Evolutionary conservation across 768 basidiomycete species (phyloP).

Genomic region (Lanmaoa pseudosensibilis): DNA sequence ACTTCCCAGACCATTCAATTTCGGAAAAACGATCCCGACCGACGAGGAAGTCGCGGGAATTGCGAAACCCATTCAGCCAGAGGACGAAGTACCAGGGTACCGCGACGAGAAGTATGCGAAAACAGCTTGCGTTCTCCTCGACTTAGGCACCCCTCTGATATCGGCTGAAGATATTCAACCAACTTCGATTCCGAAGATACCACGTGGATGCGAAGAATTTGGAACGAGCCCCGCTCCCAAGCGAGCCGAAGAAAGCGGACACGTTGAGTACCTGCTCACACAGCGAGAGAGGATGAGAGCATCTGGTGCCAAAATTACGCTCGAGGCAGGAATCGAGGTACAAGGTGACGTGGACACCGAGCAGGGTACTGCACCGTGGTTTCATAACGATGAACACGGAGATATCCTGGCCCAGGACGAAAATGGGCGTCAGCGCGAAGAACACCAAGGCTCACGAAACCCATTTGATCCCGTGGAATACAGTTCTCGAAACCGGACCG

Average conservation of each 20-base stretch:
- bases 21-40: constrained; percentile 34
- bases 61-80: constrained; percentile 11
- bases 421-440: not conserved
- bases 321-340: not conserved
- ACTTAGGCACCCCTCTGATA: not conserved
- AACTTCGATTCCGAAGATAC: not conserved
- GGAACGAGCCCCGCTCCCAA: constrained; percentile 28
- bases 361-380: not conserved
- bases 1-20: constrained; percentile 47
- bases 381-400: not conserved
- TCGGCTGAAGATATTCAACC: constrained; percentile 14
- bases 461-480: not conserved
- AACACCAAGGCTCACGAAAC: not conserved
- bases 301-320: not conserved
- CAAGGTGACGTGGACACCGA: not conserved
- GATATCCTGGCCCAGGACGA: not conserved
- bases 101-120: constrained; percentile 13
- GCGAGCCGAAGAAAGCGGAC: constrained; percentile 10
- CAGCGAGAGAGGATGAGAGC: constrained; percentile 23
- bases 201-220: constrained; percentile 24
- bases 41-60: constrained; percentile 32
- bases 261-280: constrained; percentile 27
- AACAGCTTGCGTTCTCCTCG: constrained; percentile 12
- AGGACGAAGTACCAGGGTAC: constrained; percentile 16
- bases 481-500: not conserved